Percentiles rank a stretch among this genome's conserved stretches.
phyloP scores from a whole-genome alignment of 495 filamentous ascomycete species.

The Podospora appendiculata region DNA sequence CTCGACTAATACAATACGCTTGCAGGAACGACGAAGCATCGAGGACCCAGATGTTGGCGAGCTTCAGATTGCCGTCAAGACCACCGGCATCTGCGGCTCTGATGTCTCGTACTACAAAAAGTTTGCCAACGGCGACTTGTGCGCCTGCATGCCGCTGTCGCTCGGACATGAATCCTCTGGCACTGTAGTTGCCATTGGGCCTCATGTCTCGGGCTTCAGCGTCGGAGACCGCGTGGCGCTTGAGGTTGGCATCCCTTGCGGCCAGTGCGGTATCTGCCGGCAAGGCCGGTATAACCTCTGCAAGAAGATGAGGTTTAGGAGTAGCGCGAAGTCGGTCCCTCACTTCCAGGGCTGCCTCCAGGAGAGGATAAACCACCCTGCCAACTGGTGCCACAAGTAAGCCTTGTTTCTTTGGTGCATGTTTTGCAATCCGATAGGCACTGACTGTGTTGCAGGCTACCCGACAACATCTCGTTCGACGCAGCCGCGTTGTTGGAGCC shows the following conservation, averaged over 20 bases:
- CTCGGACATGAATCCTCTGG: conserved; percentile 78
- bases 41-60: conserved; percentile 44
- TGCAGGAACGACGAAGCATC: conserved; percentile 40
- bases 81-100: conserved; percentile 76
- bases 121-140: conserved; percentile 76
- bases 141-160: conserved; percentile 61
- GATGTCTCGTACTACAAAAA: conserved; percentile 83
- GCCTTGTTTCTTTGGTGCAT: conserved; percentile 15
- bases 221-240: conserved; percentile 79
- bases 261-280: conserved; percentile 62
- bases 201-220: conserved; percentile 41
- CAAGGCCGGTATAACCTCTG: conserved; percentile 86
- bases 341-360: conserved; percentile 90
- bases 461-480: conserved; percentile 60
- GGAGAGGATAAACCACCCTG: conserved; percentile 81
- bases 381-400: conserved; percentile 65
- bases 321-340: conserved; percentile 73
- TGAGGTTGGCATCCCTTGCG: conserved; percentile 79
- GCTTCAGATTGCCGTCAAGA: conserved; percentile 65
- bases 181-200: conserved; percentile 56
- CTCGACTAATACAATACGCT: conserved; percentile 5
- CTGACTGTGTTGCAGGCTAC: conserved; percentile 45
- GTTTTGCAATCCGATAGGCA: not conserved
- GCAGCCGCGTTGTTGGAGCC: conserved; percentile 81
- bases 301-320: conserved; percentile 71